phyloP scores from a whole-genome alignment of 306 rosid species.

The Cucurbita moschata region DNA sequence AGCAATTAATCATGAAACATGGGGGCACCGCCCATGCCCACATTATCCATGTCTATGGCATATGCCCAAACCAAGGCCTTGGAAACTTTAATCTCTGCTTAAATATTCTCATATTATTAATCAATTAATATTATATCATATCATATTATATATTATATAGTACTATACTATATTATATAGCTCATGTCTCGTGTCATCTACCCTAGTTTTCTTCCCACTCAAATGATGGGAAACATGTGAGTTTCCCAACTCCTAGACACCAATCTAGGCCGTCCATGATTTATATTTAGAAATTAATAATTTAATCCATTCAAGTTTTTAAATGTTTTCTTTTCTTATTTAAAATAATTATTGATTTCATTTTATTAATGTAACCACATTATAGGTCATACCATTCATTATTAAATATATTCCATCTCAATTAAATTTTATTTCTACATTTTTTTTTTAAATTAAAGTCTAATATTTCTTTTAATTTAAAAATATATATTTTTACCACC shows the following conservation, averaged over 20 bases:
- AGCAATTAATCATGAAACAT: neutral
- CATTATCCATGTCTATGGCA: neutral
- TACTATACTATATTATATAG: neutral
- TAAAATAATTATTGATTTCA: no score
- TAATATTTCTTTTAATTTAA: neutral
- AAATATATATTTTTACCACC: neutral
- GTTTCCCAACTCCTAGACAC: neutral
- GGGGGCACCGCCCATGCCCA: slow-evolving; percentile 5
- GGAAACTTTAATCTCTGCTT: neutral
- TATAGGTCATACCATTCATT: no score
- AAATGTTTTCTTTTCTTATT: no score
- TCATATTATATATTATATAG: neutral
- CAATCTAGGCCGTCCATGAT: neutral
- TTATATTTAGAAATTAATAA: neutral
- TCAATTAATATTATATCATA: neutral
- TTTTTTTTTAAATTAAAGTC: neutral
- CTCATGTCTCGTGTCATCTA: neutral
- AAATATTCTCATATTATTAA: neutral
- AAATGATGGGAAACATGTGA: slow-evolving; percentile 2
- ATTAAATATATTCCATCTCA: no score
- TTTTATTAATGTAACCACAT: no score
- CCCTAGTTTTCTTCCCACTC: neutral
- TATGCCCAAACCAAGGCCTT: neutral
- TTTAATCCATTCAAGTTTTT: neutral
- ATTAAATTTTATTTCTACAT: no score